Base-by-base conservation (phyloP, 441 rosid species). In the Breynia disticha region DNA sequence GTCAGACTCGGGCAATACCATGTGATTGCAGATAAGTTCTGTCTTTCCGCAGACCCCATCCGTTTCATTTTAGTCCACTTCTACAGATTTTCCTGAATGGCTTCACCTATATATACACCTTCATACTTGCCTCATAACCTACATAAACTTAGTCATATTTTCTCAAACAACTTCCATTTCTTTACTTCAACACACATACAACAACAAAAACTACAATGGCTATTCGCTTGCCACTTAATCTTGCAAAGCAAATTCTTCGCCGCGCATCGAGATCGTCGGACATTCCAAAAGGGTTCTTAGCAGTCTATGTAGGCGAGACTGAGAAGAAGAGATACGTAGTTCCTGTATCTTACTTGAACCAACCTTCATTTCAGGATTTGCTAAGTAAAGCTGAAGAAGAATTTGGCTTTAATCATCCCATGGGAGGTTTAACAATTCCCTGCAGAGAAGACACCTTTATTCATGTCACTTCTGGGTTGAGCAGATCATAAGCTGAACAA, bases 361-460 rank as follows among this genome's bases (percentile, higher is more conserved):
- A 37, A 9, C 53, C 61, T 57, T 47, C 37, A 18, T 57, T 57
- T 39, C 61, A 57, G 7, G 53, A 48, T 19, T 57, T 57, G 53
- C 53, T 57, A 2, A 19, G 37, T 11, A 51, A 35, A 35, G 55
- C 55, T 32, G 55, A 51, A 37, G 44, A 51, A 11, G 55, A 51
- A 19, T 51, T 32, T 37, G 43, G 55, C 10, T 51, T 51, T 35
- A 8, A 51, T 56, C 60, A 56, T 56, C 60, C 60, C 17, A 46
- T 32, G 52, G 60, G 60, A 1, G 52, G 52, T 11, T 18, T 56
- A 16, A 56, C 52, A 14, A 37, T 57, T 48, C 61, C 61, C 11
- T 37, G 61, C 22, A 19, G 45, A 48, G 37, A 38, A 57, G 61
- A 57, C 28, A 57, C 46, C 20, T 57, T 57, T 24, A 7, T 57